phyloP scores from a whole-genome alignment of 352 stramenopile genomes.

The Pythium pyrilobum region DNA sequence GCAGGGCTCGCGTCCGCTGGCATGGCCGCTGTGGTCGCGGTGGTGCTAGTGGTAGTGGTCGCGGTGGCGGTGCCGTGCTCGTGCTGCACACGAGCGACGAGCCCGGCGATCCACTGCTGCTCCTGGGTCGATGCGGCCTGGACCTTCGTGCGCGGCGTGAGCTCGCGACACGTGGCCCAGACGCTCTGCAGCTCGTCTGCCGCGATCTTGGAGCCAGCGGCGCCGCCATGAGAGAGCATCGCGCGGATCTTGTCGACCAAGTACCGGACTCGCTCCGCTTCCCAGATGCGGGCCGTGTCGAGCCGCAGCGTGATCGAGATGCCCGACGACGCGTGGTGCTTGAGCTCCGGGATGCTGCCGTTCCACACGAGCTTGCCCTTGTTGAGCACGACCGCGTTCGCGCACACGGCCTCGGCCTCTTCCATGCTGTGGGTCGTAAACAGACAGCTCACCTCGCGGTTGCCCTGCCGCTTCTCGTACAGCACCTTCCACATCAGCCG shows the following conservation, averaged over 20 bases:
- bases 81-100: constrained; percentile 37
- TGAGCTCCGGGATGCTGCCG: constrained; percentile 75
- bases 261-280: constrained; percentile 28
- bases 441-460: constrained; percentile 51
- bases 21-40: not conserved
- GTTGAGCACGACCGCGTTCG: constrained; percentile 71
- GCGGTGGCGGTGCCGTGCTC: constrained; percentile 11
- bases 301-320: constrained; percentile 69
- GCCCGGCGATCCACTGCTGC: constrained; percentile 36
- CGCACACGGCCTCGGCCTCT: constrained; percentile 77
- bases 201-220: constrained; percentile 17
- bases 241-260: constrained; percentile 39
- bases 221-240: constrained; percentile 19
- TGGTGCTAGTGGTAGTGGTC: not conserved
- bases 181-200: constrained; percentile 39
- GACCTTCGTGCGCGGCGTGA: constrained; percentile 18
- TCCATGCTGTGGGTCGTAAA: constrained; percentile 88
- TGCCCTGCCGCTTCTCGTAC: constrained; percentile 45
- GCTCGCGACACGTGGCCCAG: constrained; percentile 44
- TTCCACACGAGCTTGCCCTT: constrained; percentile 70
- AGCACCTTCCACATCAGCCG: constrained; percentile 79
- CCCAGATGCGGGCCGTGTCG: constrained; percentile 39
- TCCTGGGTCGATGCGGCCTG: constrained; percentile 18
- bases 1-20: not conserved
- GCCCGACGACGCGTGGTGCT: constrained; percentile 57